phyloP scores from a whole-genome alignment of 148 eudicot genomes.

The Rhododendron kiyosumense region DNA sequence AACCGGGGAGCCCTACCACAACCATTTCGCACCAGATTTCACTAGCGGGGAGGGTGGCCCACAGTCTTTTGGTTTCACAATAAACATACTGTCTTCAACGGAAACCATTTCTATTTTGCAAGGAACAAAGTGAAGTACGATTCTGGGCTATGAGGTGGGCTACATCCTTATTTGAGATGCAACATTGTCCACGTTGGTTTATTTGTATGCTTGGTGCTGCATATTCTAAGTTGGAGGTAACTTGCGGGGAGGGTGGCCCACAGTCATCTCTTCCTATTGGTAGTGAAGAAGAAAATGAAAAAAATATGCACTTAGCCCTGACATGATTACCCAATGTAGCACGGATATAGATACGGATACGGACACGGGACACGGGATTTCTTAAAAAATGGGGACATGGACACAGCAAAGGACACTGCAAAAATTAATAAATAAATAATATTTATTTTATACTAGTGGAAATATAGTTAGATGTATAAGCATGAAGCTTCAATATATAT shows the following conservation, averaged over 20 bases:
- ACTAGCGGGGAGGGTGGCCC: neutral
- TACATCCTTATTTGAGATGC: constrained; percentile 68
- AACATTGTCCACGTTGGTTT: constrained; percentile 87
- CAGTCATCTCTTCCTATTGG: neutral
- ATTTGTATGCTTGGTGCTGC: constrained; percentile 93
- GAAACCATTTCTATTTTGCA: neutral
- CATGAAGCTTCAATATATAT: neutral
- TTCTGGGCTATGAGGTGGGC: constrained; percentile 98
- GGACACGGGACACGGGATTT: too few species aligned
- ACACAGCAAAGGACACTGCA: neutral
- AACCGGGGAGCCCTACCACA: neutral
- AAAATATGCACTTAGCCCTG: neutral
- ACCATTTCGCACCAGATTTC: neutral
- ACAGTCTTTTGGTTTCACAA: neutral
- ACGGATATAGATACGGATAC: neutral
- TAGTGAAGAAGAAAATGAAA: neutral
- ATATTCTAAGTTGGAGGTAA: constrained; percentile 75
- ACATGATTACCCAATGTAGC: neutral
- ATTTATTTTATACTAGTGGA: neutral
- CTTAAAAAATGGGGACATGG: too few species aligned
- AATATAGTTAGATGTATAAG: neutral
- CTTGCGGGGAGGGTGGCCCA: too few species aligned
- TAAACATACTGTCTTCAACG: constrained; percentile 1
- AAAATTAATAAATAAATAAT: too few species aligned
- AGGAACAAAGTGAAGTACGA: constrained; percentile 95